phyloP scores from a whole-genome alignment of 345 rosid genomes.

The Rhodomyrtus tomentosa region DNA sequence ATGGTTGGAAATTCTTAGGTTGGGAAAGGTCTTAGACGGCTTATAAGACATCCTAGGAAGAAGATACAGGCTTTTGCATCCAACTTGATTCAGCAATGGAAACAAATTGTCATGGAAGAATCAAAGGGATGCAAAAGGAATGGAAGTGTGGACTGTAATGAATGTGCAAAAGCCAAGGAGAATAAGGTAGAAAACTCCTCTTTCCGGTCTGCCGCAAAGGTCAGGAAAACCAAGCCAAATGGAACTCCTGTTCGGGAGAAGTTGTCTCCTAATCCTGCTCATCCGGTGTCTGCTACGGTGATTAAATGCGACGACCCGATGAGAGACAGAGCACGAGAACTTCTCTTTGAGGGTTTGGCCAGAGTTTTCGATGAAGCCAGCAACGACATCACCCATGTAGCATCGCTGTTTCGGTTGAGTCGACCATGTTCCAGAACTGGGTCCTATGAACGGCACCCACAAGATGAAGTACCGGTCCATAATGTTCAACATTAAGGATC shows the following conservation, averaged over 20 bases:
- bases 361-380: conserved; percentile 30
- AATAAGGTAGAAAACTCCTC: neutral
- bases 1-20: no score
- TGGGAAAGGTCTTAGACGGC: conserved; percentile 28
- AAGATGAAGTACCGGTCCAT: conserved; percentile 29
- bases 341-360: conserved; percentile 27
- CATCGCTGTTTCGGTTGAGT: conserved; percentile 29
- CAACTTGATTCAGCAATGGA: conserved; percentile 26
- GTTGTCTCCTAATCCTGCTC: conserved; percentile 1
- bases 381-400: conserved; percentile 14
- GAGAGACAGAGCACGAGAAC: conserved; percentile 32
- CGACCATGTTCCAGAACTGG: conserved; percentile 26
- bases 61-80: conserved; percentile 19
- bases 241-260: neutral
- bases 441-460: conserved; percentile 23
- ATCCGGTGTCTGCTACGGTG: conserved; percentile 8
- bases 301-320: conserved; percentile 22
- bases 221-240: neutral
- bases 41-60: conserved; percentile 40
- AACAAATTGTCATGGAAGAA: conserved; percentile 29
- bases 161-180: neutral
- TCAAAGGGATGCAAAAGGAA: conserved; percentile 11
- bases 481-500: conserved; percentile 41
- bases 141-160: neutral
- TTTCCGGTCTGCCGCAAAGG: neutral